Base-by-base conservation (phyloP, 164 flowering plant species). In the Magnolia changhungtana region DNA sequence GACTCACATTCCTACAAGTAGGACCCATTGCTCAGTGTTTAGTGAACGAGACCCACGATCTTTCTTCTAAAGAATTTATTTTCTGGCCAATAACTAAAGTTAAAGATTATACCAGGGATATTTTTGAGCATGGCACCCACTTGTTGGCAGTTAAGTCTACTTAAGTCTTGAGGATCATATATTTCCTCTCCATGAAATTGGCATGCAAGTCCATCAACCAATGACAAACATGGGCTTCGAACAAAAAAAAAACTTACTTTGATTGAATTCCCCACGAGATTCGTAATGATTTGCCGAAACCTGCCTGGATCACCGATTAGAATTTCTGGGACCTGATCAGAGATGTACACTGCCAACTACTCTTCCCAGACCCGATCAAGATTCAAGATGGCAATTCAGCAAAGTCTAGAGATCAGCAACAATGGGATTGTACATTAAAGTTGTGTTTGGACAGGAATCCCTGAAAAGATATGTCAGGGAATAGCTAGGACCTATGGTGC, bases 181-280 rank as follows among this genome's bases (percentile, higher is more conserved):
- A 37, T 4, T 37, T 37, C 45, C 45, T 37, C 45, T 37, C 45
- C 7, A 37, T 3, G 45, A 37, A 37, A 37, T 37, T 37, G 45
- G 45, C 45, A 37, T 37, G 45, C 45, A 37, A 37, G 45, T 37
- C 45, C 45, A 5, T 37, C 45, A 4, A 37, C 45, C 45, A 37
- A 37, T 37, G 45, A 37, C 63, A 59, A 59, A 5, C 63, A 59
- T 59, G 19, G 16, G 16, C 63, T 59, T 59, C n/a, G 63, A 59
- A 59, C 63, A 59, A 16, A 21, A 67, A 11, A 51, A 21, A 50
- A 50, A 84, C 93, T 84, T 84, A 92, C 99, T 82, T 94, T 96
- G 75, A 96, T 91, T 9, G 99, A 96, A 79, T 96, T 96, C 4
- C 98, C 99, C 89, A 96, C 85, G 67, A 96, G 96, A 83, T 96